Evolutionary conservation across 176 grass and related monocot genomes (phyloP).

Genomic region (Oryza australiensis): DNA sequence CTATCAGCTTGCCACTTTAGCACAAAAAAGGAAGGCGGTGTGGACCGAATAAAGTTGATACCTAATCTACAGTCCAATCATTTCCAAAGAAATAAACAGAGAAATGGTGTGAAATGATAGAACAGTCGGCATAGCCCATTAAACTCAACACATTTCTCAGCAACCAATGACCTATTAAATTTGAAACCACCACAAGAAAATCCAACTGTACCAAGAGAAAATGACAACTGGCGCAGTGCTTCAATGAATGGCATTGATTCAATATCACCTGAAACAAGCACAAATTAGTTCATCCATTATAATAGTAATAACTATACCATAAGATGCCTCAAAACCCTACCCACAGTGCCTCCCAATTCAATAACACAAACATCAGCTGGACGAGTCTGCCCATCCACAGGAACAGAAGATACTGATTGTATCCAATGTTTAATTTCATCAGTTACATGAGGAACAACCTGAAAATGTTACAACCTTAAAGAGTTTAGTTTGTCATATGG

Average conservation of each 20-base stretch:
- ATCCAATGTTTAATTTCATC: conserved; percentile 99
- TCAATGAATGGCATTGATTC: conserved; percentile 99
- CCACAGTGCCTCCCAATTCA: conserved; percentile 96
- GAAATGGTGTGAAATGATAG: background rate
- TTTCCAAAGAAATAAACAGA: conserved; percentile 19
- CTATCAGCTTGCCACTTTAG: background rate
- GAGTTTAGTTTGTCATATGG: conserved; percentile 6
- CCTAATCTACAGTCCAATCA: conserved; percentile 12
- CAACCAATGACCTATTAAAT: conserved; percentile 6
- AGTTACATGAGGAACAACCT: conserved; percentile 96
- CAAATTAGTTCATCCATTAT: background rate
- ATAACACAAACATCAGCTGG: conserved; percentile 93
- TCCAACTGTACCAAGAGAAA: conserved; percentile 82
- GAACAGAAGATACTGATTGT: conserved; percentile 79
- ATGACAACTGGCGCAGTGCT: conserved; percentile 92
- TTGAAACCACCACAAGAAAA: background rate
- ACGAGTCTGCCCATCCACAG: conserved; percentile 76
- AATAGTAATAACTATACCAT: conserved; percentile 14
- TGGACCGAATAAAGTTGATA: background rate
- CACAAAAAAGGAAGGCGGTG: background rate
- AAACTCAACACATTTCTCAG: conserved; percentile 3
- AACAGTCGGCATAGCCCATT: background rate
- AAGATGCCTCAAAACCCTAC: conserved; percentile 45
- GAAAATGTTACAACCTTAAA: conserved; percentile 23
- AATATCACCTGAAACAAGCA: conserved; percentile 84